Base-by-base conservation (phyloP, 345 rosid genomes). In the Chamaenerion angustifolium region DNA sequence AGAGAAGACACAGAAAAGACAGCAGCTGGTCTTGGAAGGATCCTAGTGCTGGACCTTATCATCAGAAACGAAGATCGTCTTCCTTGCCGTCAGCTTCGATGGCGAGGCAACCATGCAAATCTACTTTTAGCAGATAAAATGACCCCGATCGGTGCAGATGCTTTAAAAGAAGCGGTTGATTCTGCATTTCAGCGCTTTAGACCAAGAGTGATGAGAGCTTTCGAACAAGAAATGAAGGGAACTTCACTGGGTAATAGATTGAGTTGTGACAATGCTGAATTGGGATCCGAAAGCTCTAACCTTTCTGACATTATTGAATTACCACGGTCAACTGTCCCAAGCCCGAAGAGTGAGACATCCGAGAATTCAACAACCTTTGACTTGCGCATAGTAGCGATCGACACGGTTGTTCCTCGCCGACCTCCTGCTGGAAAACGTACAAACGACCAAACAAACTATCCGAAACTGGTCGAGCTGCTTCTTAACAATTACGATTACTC, bases 91-190 rank as follows among this genome's bases (percentile, higher is more conserved):
- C 76, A 86, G 56, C 82, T 89, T 44, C 66, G 90, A 61, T 89
- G 97, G 97, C 95, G 97, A 37, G 97, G 97, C 42, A 89, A 89
- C 78, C 73, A 90, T 10, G 82, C 94, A 57, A 90, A 90, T 71
- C 64, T 90, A 49, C 75, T 90, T 70, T 63, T 78, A 65, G 77
- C 98, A 4, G 95, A 90, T 55, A 78, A 77, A 61, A 54, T 68
- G 57, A 40, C 57, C 44, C 70, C 86, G 37, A 49, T 64, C 58
- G 61, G 66, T 53, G 55, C 62, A 21, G 77, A 79, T 60, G 67
- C 73, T 23, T 60, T 80, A 51, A 90, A 74, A 57, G 82, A 79
- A 65, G 82, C 78, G 8, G 76, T 78, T 54, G 88, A 83, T 71
- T 75, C 90, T 58, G 94, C 80, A 41, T 75, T 85, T 64, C 77